Evolutionary conservation across 2,329 filamentous ascomycete genomes (phyloP), one percentile per base, ranked within the genome.

Genomic region (Clonostachys solani): DNA sequence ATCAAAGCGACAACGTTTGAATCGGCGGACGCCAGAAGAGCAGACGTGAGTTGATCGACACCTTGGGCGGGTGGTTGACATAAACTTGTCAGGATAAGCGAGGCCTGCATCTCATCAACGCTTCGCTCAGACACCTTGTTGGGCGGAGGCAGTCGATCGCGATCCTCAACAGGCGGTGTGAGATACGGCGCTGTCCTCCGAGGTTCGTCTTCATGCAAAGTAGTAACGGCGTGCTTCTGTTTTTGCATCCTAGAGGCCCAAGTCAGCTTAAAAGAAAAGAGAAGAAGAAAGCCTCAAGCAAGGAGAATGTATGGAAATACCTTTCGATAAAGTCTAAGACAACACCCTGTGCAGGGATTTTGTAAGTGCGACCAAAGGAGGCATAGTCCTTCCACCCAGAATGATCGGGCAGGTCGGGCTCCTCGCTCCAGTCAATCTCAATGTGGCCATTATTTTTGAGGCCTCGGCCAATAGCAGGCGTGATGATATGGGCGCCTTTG

Each of bases 251-350:
- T 71, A 29, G 29, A 33, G 23, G 10, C 23, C 23, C 42, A 41
- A 6, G 18, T 18, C 12, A 15, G 47, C n/a, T 8, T 18, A 47
- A 17, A 43, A 15, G 40, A 17, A 43, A 15, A 34, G 38, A 5
- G 40, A 33, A 18, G 8, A 40, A 37, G 5, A 12, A 12, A 43
- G 2, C 5, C 17, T 23, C 18, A 12, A 16, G 3, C 23, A 29
- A 9, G 23, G 23, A 8, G 23, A 29, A 9, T 10, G 9, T 29
- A 29, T 29, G 23, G 2, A 70, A 78, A 65, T 64, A 83, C 79
- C 75, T 73, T 49, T 79, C 71, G 43, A 95, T 81, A 62, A 96
- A 91, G 60, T 90, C 84, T 12, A 84, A 72, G 57, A 86, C 78
- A 54, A 91, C 74, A 35, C 83, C 83, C 56, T 74, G 74, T 50